These are phyloP conservation scores for Backusella macrospora DNA, from an alignment of 192 early-diverging fungal species.

Conservation along the genomic window DNA sequence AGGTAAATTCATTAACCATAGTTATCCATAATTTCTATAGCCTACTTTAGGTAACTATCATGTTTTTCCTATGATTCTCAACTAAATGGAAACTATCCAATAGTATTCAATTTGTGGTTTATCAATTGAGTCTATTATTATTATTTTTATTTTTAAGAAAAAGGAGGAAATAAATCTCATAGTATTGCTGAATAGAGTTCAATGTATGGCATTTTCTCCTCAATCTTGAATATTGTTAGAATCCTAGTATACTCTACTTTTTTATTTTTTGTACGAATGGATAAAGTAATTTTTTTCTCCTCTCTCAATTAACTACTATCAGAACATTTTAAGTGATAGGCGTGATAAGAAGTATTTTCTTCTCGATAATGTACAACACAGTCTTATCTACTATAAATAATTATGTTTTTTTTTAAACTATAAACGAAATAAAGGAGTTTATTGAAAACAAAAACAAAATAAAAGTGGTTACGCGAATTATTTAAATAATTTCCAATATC, in stretches of 20 bases:
- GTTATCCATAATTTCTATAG: not conserved
- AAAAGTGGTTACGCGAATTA: not conserved
- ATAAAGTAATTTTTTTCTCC: not conserved
- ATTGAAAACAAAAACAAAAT: not conserved
- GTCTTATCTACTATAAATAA: not conserved
- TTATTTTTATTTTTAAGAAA: not conserved
- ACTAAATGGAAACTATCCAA: not conserved
- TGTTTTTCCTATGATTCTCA: not conserved
- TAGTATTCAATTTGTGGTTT: not conserved
- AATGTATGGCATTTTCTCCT: not conserved
- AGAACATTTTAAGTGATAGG: not conserved
- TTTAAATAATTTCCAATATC: not conserved
- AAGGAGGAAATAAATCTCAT: not conserved
- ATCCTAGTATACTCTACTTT: not conserved
- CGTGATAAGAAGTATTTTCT: not conserved
- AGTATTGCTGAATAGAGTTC: not conserved
- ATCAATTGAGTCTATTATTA: too few species aligned
- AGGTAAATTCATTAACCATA: not conserved
- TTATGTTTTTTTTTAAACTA: not conserved
- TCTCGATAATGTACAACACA: not conserved
- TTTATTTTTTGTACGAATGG: not conserved
- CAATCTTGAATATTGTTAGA: not conserved
- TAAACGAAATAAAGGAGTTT: not conserved
- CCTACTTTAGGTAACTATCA: not conserved
- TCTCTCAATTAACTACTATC: not conserved